Evolutionary conservation across 495 filamentous ascomycete genomes (phyloP).

Genomic region (Parathielavia appendiculata): DNA sequence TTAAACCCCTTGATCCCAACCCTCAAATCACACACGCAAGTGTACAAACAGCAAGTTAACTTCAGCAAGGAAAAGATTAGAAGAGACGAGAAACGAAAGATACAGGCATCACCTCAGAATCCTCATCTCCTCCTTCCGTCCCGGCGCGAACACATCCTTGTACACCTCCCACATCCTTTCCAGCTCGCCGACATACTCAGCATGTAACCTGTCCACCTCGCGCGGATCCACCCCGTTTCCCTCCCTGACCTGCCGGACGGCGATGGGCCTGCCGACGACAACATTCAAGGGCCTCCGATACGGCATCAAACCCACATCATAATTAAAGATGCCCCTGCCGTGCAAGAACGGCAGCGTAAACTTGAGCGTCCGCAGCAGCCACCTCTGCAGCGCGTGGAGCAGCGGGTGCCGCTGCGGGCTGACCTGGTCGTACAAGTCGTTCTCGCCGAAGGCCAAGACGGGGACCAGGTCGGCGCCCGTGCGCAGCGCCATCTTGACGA

Average conservation of each 20-base stretch:
- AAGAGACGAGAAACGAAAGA: too few species aligned
- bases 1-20: too few species aligned
- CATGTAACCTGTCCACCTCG: constrained; percentile 78
- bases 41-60: too few species aligned
- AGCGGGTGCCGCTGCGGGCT: constrained; percentile 61
- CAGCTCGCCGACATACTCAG: constrained; percentile 71
- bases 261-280: constrained; percentile 77
- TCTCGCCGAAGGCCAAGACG: constrained; percentile 88
- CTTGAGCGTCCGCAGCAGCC: constrained; percentile 76
- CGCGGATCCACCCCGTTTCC: constrained; percentile 51
- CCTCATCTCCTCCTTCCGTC: constrained; percentile 67
- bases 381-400: constrained; percentile 71
- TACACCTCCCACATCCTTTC: constrained; percentile 77
- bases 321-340: constrained; percentile 91
- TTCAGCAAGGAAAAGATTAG: too few species aligned
- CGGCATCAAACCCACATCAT: constrained; percentile 92
- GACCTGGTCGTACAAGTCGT: constrained; percentile 90
- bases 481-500: constrained; percentile 86
- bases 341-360: constrained; percentile 91
- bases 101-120: constrained; percentile 59
- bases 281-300: constrained; percentile 83
- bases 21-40: too few species aligned
- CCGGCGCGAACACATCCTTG: constrained; percentile 77
- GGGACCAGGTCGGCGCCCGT: constrained; percentile 89
- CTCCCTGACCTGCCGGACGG: constrained; percentile 43